Evolutionary conservation across 805 yeast species (phyloP), one percentile per base, ranked within the genome.

Genomic region (Candida suzukii): DNA sequence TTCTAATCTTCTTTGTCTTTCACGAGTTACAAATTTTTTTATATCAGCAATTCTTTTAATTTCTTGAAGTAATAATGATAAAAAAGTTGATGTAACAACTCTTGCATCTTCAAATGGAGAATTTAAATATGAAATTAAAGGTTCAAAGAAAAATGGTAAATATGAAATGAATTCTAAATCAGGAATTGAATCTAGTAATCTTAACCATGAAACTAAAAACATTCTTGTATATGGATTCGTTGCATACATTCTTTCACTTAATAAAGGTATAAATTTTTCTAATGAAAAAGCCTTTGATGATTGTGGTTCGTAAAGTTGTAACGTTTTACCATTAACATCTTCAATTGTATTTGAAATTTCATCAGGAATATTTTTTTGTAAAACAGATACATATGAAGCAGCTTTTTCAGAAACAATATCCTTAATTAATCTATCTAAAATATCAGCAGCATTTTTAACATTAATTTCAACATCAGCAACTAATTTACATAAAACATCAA

Each of bases 351-450:
- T 55, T 30, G 56, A 56, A 10, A 59, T 71, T 60, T 42, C 74
- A 18, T 61, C 61, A 6, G 68, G 52, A 7, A 43, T 45, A 16
- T 46, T 40, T n/a, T 40, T 44, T 6, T 28, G n/a, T 31, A 88
- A 74, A 2, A 84, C 73, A 17, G 91, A 83, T 2, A 88, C 80
- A 60, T 88, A 91, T 16, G 83, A 83, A 1, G 96, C 80, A 0
- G 97, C 95, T 55, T 90, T 87, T 47, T 95, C 98, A 37, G 95
- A 84, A 0, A 91, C 96, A 35, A 93, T 90, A 58, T 93, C 99
- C 58, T 93, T 90, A 51, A 93, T 78, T 45, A 93, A 70, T 27
- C 97, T 62, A 60, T 93, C 97, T 47, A 93, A 73, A 35, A 93
- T 73, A 61, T 90, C 96, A 5, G 98, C 97, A 10, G 96, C 99